Base-by-base conservation (phyloP, 2,329 filamentous ascomycete genomes). In the Blastomyces gilchristii region DNA sequence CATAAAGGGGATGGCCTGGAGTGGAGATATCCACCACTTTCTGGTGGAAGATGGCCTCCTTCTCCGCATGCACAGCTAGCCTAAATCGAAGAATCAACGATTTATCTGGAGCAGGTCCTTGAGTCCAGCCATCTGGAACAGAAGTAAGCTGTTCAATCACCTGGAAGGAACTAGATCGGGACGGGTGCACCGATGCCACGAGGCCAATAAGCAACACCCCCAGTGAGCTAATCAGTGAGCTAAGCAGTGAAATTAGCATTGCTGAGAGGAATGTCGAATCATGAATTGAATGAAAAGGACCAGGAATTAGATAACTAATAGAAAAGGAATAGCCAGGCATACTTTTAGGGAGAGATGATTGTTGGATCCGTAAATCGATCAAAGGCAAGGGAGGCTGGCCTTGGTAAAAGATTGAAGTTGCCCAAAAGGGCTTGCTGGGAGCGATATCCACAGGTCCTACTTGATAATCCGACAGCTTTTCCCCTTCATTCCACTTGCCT, bases 1-100 rank as follows among this genome's bases (percentile, higher is more conserved):
- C 85, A 70, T 88, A 88, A 31, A 75, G 77, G 1, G 78, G 73
- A 67, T 85, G 80, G 43, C 77, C 78, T 0, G 86, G 86, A 0
- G 82, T 83, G 0, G 86, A 87, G 41, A 88, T 78, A 25, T 56
- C 25, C 14, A 62, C 9, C 4, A 62, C 52, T 57, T 25, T 57
- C 39, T 49, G 52, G 50, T 62, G 37, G 28, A 62, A 54, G 18
- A n/a, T 16, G 11, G 28, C 39, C 18, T 39, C 18, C 4, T 57
- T 45, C 39, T 49, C 50, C 12, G 16, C n/a, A 9, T 37, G 43
- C 11, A 62, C 60, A 22, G 60, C 60, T 39, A 62, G n/a, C n/a
- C 25, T 62, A 50, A 62, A 62, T 43, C 37, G 18, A 31, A 62
- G 14, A 16, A 34, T 1, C 1, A n/a, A 6, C 8, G 52, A 25